A percentile compares a stretch with the other conserved stretches of the same genome.
phyloP scores from a whole-genome alignment of 768 basidiomycete genomes.

The Hygrocybe coccinea region DNA sequence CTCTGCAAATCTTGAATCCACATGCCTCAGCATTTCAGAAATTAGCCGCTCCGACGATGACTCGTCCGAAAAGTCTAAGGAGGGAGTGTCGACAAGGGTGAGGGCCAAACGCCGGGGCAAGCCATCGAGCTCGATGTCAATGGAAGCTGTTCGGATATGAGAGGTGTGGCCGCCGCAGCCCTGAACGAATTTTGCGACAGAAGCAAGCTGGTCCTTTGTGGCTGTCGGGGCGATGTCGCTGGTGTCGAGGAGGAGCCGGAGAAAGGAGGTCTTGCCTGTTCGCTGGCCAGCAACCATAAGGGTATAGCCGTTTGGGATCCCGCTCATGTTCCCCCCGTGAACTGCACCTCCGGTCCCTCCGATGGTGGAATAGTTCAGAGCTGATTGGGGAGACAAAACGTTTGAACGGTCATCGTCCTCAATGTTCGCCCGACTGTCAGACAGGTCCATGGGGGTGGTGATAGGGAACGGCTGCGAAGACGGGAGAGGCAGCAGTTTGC shows the following conservation, averaged over 20 bases:
- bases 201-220: conserved; percentile 70
- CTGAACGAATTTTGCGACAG: conserved; percentile 79
- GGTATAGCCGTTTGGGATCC: conserved; percentile 41
- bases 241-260: conserved; percentile 81
- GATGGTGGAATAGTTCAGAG: not conserved
- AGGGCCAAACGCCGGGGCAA: conserved; percentile 52
- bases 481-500: conserved; percentile 49
- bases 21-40: conserved; percentile 61
- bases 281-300: conserved; percentile 73
- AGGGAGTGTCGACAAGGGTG: conserved; percentile 77
- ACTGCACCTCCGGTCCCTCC: not conserved
- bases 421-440: conserved; percentile 46
- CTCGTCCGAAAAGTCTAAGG: conserved; percentile 70
- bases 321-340: conserved; percentile 7
- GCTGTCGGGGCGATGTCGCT: conserved; percentile 58
- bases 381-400: not conserved
- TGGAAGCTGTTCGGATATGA: conserved; percentile 62
- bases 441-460: conserved; percentile 49
- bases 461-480: conserved; percentile 3
- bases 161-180: conserved; percentile 68
- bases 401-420: conserved; percentile 35
- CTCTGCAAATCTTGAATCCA: conserved; percentile 70
- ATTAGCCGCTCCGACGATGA: conserved; percentile 57
- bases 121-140: conserved; percentile 61
- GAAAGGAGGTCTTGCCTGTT: conserved; percentile 80